Evolutionary conservation across 805 yeast species (phyloP), one percentile per base, ranked within the genome.

Genomic region (Metschnikowia corniflorae): DNA sequence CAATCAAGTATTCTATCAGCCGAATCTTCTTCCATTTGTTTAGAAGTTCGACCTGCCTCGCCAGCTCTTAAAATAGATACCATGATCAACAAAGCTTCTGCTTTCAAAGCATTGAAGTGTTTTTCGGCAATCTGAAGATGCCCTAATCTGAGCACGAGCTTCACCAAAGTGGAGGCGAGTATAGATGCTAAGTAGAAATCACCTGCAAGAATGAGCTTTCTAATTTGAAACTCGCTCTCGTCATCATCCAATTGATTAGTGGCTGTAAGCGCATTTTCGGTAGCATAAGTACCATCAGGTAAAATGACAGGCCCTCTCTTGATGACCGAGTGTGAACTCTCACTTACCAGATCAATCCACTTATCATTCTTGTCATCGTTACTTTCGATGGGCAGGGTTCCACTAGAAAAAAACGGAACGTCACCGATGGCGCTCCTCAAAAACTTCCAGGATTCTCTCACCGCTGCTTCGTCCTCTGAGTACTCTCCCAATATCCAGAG

Each of bases 251-350:
- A 46, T 7, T 50, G 45, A 17, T 47, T 40, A 26, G 67, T 68
- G 5, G 78, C 65, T 12, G 83, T 83, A 39, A 82, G 64, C 0
- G 95, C 93, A 45, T 79, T 78, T 63, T 93, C 98, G 27, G 96
- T 86, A 19, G 98, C 98, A 63, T 93, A 93, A 0, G 99, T 93
- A 51, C 99, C 99, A 65, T 93, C 99, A n/a, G 98, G 96, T 47
- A 93, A 73, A 41, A 93, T 82, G 42, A 83, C 81, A 15, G 97
- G 97, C 29, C 86, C 86, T 25, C 48, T 46, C 39, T 67, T 59
- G 12, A 31, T 16, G n/a, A 14, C 12, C 4, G 18, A n/a, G 30
- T 46, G 30, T 9, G 34, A 26, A 17, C 54, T 58, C 43, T 58
- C 60, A 2, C 50, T 60, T 6, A 53, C 57, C 16, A 31, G 21